Evolutionary conservation across 305 asterid species (phyloP).

Genomic region (Solanum aculeatissimum): DNA sequence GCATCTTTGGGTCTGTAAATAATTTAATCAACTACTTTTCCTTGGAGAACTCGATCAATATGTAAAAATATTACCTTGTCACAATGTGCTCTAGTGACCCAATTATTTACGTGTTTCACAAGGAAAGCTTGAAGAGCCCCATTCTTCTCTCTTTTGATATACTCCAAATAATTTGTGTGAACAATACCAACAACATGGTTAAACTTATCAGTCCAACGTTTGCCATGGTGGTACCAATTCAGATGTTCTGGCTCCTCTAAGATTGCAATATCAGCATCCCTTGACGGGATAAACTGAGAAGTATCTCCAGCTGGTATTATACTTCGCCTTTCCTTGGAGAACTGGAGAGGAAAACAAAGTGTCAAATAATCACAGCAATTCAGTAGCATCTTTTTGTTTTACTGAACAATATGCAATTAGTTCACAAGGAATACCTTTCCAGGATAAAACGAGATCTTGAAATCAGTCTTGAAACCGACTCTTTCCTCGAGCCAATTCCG

Average conservation of each 20-base stretch:
- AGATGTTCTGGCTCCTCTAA: slow-evolving; percentile 98
- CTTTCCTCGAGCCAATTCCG: slow-evolving; percentile 97
- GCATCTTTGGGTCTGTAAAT: neutral
- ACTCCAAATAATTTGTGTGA: slow-evolving; percentile 97
- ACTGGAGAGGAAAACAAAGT: slow-evolving; percentile 26
- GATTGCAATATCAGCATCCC: slow-evolving; percentile 96
- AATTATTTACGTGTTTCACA: slow-evolving; percentile 90
- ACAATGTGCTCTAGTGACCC: slow-evolving; percentile 86
- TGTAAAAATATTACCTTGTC: slow-evolving; percentile 52
- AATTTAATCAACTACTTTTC: neutral
- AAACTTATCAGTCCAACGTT: slow-evolving; percentile 99
- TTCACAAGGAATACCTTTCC: slow-evolving; percentile 51
- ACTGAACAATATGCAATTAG: neutral
- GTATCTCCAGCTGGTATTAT: slow-evolving; percentile 97
- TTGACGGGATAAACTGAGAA: slow-evolving; percentile 71
- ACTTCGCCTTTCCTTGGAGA: slow-evolving; percentile 83
- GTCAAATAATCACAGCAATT: neutral
- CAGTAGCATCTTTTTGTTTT: neutral
- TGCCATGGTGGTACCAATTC: slow-evolving; percentile 99
- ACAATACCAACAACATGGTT: slow-evolving; percentile 96
- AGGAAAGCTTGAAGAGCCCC: slow-evolving; percentile 96
- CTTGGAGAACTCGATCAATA: neutral
- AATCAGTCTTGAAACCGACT: slow-evolving; percentile 83
- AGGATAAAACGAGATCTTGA: slow-evolving; percentile 94
- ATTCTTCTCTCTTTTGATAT: slow-evolving; percentile 96